Base-by-base conservation (phyloP, 139 green algal genomes). In the Coelastrella sp. region DNA sequence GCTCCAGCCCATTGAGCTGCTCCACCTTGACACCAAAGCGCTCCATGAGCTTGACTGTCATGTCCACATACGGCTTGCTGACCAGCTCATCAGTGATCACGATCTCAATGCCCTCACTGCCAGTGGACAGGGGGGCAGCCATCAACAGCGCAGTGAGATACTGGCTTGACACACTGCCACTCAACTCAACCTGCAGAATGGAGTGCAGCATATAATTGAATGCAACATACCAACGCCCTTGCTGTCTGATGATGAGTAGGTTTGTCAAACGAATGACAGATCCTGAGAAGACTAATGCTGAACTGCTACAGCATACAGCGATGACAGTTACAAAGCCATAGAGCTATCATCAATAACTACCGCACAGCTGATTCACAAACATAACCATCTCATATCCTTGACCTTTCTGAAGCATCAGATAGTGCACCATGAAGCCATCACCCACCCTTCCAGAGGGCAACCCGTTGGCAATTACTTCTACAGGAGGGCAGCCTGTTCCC, bases 31-130 rank as follows among this genome's bases (percentile, higher is more conserved):
- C 93, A 1, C 95, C 95, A 89, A 98, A 98, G 15, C 93, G 89
- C 92, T 98, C 91, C 97, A 99, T 99, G 7, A 99, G 94, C 87
- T 96, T 95, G 37, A 99, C 88, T 0, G 97, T 99, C 97, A 99
- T 99, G 86, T 99, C 95, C 45, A 99, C 95, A 85, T 99, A 99
- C 1, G 97, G 97, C 92, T 98, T 89, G 25, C 86, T 95, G 5
- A 99, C 91, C 13, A 99, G 93, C 89, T 98, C 93, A 86, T 99
- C 96, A 19, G 79, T 92, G 84, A 99, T 98, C 25, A 93, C 86
- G 73, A 98, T 96, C 72, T 95, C 90, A 32, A 92, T 90, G 69
- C 90, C 94, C 45, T 91, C 89, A 34, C 48, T 83, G 43, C 92
- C 94, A 5, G 87, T 94, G n/a, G 93, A 89, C 34, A 99, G 91